phyloP scores from a whole-genome alignment of 768 basidiomycete genomes.

The Holtermanniella nyarrowii region DNA sequence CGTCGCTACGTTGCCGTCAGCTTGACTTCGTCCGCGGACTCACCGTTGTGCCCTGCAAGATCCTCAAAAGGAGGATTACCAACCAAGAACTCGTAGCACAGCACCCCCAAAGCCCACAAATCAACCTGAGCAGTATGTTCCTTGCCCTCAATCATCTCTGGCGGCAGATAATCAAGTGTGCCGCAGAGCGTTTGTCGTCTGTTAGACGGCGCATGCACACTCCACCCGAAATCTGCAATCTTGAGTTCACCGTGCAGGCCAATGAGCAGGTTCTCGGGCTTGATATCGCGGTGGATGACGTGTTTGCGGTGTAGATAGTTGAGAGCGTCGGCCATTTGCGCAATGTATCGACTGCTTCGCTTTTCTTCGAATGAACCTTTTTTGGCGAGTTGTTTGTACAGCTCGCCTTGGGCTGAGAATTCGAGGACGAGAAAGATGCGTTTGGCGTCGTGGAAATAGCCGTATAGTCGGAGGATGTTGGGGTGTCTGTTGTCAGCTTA shows the following conservation, averaged over 20 bases:
- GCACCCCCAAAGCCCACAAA: constrained; percentile 92
- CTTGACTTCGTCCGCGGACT: background rate
- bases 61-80: constrained; percentile 74
- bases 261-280: constrained; percentile 90
- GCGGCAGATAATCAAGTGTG: constrained; percentile 90
- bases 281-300: constrained; percentile 98
- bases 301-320: constrained; percentile 87
- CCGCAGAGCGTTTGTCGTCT: constrained; percentile 80
- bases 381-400: constrained; percentile 90
- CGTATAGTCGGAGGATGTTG: constrained; percentile 83
- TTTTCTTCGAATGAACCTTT: constrained; percentile 78
- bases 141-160: constrained; percentile 93
- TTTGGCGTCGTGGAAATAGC: constrained; percentile 96
- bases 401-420: constrained; percentile 91
- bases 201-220: constrained; percentile 78
- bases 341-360: constrained; percentile 73
- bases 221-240: constrained; percentile 98
- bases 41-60: constrained; percentile 12
- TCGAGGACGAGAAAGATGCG: constrained; percentile 97
- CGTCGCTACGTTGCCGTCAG: constrained; percentile 52
- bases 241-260: constrained; percentile 93
- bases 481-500: constrained; percentile 55
- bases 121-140: constrained; percentile 87
- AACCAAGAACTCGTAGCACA: constrained; percentile 86
- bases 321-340: constrained; percentile 96